Evolutionary conservation across 495 filamentous ascomycete species (phyloP), one percentile per base, ranked within the genome.

Genomic region (Daldinia bambusicola): DNA sequence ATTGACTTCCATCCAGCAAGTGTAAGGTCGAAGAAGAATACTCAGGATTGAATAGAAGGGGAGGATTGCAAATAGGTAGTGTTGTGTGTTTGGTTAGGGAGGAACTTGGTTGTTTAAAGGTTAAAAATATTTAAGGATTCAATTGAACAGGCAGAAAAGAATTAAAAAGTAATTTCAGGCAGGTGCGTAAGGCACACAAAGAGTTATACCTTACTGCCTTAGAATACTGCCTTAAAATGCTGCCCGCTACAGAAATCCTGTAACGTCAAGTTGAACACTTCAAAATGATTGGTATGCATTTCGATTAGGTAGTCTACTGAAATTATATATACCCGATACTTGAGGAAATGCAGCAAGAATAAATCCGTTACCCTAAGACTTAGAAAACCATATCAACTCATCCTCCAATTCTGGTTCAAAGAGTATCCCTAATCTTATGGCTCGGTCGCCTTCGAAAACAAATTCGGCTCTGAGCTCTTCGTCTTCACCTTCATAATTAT

Each of bases 331-430:
- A n/a, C n/a, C n/a, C n/a, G n/a, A n/a, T 26, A 26, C 26, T 26
- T 3, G 26, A 3, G 1, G 26, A 26, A 26, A 26, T 26, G 26
- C 3, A 26, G 26, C 32, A 36, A 2, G 1, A 45, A 18, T 20
- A 18, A 18, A 45, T 16, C 16, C 3, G 20, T 48, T 16, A 48
- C 5, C 9, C 18, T 48, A 7, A 48, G 43, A 16, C 9, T 10
- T 22, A 48, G 10, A 20, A 8, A 48, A 48, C 43, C 43, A 48
- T 22, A 48, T 48, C 43, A 48, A 48, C 43, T 48, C 43, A 9
- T 48, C 20, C 7, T 20, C 7, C 4, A 48, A 20, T 4, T 48
- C 43, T 20, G 16, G n/a, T 20, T 48, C 43, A 3, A 48, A 2
- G 16, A 26, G 26, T 26, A 26, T 26, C 26, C 43, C 43, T 16